Conservation (phyloP, 768 basidiomycete genomes). For the Suillus subluteus region DNA sequence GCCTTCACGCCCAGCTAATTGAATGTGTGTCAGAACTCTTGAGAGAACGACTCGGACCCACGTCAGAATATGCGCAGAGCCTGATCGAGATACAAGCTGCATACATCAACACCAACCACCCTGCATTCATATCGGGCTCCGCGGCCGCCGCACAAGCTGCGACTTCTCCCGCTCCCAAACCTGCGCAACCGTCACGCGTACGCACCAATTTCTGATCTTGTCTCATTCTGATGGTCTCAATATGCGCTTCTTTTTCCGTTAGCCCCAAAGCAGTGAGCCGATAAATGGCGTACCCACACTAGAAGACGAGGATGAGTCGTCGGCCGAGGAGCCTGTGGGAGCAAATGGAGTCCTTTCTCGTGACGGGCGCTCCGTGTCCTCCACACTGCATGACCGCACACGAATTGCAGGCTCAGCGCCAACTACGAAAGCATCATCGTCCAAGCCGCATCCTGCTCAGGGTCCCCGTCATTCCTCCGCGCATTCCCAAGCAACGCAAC, state of each 20-base stretch:
- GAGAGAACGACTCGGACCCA: conserved; percentile 93
- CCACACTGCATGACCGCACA: conserved; percentile 75
- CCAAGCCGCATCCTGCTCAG: conserved; percentile 32
- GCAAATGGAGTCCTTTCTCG: conserved; percentile 58
- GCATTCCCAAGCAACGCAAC: conserved; percentile 39
- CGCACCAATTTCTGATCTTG: conserved; percentile 28
- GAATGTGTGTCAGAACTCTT: conserved; percentile 97
- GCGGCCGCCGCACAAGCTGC: conserved; percentile 60
- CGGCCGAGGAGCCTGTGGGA: conserved; percentile 57
- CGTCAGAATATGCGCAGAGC: conserved; percentile 94
- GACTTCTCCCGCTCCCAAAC: conserved; percentile 43
- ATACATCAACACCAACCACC: conserved; percentile 99
- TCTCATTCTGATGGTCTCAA: conserved; percentile 20
- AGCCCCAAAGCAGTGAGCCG: conserved; percentile 71
- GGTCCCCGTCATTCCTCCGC: conserved; percentile 39
- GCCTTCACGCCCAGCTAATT: conserved; percentile 89
- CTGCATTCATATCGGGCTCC: conserved; percentile 86
- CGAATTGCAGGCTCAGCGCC: conserved; percentile 47
- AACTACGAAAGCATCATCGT: conserved; percentile 27
- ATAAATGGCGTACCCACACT: conserved; percentile 52
- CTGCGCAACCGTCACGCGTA: conserved; percentile 55
- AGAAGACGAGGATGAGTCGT: conserved; percentile 69
- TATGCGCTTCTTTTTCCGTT: conserved; percentile 18
- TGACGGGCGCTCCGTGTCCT: conserved; percentile 73
- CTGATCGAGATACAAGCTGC: conserved; percentile 97